Evolutionary conservation across 805 yeast species (phyloP).

Genomic region (Vanderwaltozyma verrucispora): DNA sequence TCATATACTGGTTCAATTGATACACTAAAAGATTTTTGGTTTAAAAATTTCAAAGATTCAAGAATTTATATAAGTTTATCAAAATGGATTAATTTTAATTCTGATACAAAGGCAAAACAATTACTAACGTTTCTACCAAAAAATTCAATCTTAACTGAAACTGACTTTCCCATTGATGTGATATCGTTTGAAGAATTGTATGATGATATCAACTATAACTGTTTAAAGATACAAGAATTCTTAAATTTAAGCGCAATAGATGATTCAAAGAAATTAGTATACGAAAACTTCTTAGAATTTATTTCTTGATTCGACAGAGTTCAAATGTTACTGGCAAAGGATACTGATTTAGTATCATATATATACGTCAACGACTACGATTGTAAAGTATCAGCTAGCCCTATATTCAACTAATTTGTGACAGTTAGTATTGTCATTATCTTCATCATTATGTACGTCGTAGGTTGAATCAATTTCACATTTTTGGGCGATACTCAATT

Average conservation of each 20-base stretch:
- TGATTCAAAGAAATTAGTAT: constrained; percentile 6
- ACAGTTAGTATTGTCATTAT: too few species aligned
- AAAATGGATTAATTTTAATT: constrained; percentile 22
- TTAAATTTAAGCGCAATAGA: constrained; percentile 3
- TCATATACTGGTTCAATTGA: constrained; percentile 81
- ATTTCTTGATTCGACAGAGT: not conserved
- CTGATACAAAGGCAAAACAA: constrained; percentile 1
- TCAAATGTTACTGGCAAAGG: too few species aligned
- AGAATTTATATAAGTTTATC: constrained; percentile 26
- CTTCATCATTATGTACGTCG: too few species aligned
- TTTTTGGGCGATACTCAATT: too few species aligned
- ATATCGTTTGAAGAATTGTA: constrained; percentile 2
- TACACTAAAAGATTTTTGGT: constrained; percentile 42
- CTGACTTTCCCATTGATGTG: constrained; percentile 33
- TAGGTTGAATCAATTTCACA: too few species aligned
- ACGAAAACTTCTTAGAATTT: constrained; percentile 8
- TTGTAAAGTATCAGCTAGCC: too few species aligned
- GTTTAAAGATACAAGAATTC: constrained; percentile 4
- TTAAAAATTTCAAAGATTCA: constrained; percentile 8
- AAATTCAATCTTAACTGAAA: constrained; percentile 38
- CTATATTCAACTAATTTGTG: too few species aligned
- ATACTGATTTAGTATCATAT: too few species aligned
- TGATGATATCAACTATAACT: constrained; percentile 9
- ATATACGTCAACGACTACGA: too few species aligned
- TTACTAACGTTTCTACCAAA: constrained; percentile 29